phyloP scores from a whole-genome alignment of 2,329 filamentous ascomycete species.

The Coniochaeta sp. region DNA sequence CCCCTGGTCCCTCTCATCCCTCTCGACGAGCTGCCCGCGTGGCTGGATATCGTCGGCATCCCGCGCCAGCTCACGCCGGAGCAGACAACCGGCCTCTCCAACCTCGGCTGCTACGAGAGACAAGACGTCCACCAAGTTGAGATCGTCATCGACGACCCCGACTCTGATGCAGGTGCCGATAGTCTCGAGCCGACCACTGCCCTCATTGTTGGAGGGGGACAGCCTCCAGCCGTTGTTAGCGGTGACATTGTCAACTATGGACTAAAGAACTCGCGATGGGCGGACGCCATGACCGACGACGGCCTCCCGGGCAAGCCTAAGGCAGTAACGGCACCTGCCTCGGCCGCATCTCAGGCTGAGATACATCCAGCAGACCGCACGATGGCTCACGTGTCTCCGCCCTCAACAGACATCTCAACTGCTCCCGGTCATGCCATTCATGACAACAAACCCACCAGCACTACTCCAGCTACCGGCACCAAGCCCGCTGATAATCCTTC shows the following conservation, averaged over 20 bases:
- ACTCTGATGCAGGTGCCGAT: background rate
- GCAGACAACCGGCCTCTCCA: slow-evolving; percentile 29
- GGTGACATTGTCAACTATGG: background rate
- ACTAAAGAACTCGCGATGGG: background rate
- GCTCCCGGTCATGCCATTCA: background rate
- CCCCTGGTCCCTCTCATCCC: slow-evolving; percentile 46
- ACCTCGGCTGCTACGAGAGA: slow-evolving; percentile 23
- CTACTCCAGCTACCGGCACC: background rate
- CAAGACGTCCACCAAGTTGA: slow-evolving; percentile 18
- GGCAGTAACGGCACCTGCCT: background rate
- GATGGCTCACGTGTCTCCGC: slow-evolving; percentile 2
- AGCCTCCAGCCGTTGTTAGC: too few species aligned
- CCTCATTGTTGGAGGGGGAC: too few species aligned
- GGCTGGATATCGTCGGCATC: slow-evolving; percentile 33
- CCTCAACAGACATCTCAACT: background rate
- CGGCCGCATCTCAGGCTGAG: background rate
- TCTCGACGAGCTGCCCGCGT: slow-evolving; percentile 40
- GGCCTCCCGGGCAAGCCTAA: background rate
- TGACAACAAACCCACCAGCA: background rate
- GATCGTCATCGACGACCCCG: slow-evolving; percentile 9
- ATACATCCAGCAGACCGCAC: slow-evolving; percentile 6
- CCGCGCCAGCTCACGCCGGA: slow-evolving; percentile 31
- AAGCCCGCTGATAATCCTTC: background rate
- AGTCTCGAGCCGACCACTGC: background rate
- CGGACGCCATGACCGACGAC: slow-evolving; percentile 7